These are phyloP conservation scores for Rhazya stricta DNA, from an alignment of 257 asterid species.

Conservation along the genomic window DNA sequence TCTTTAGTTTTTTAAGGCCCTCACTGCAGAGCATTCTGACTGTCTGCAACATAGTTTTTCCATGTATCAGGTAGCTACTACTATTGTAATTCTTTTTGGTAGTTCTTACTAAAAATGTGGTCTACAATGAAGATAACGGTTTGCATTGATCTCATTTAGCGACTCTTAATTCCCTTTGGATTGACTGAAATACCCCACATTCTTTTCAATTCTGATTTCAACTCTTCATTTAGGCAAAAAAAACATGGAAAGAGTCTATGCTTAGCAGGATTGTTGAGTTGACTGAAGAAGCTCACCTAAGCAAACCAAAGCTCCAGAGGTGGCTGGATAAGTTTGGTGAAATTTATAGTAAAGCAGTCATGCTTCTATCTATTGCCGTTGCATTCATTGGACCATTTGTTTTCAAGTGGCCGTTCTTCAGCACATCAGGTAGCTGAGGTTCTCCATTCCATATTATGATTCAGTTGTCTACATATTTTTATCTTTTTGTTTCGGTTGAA, in stretches of 20 bases:
- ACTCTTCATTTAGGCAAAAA: slow-evolving; percentile 58
- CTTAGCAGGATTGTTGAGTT: slow-evolving; percentile 82
- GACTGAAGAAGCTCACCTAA: slow-evolving; percentile 96
- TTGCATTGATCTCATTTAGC: not conserved
- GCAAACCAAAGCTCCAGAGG: slow-evolving; percentile 95
- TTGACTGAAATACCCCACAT: not conserved
- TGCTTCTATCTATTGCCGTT: slow-evolving; percentile 61
- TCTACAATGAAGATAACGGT: not conserved
- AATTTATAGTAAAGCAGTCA: slow-evolving; percentile 83
- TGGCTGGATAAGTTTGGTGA: slow-evolving; percentile 98
- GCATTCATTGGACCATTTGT: slow-evolving; percentile 87
- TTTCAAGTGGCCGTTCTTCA: slow-evolving; percentile 87
- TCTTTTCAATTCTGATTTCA: slow-evolving; percentile 1
- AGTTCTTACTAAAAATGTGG: not conserved
- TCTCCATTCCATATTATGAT: slow-evolving; percentile 3
- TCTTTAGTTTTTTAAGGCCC: not conserved
- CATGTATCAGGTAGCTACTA: not conserved
- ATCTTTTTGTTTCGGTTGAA: not conserved
- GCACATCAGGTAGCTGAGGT: slow-evolving; percentile 70
- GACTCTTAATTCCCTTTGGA: not conserved
- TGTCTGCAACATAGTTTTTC: not conserved
- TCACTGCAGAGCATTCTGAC: not conserved
- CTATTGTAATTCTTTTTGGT: not conserved
- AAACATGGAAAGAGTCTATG: slow-evolving; percentile 93
- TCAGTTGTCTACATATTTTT: not conserved